Percentiles rank a stretch among this genome's conserved stretches.
Evolutionary conservation across 176 grass and related monocot genomes (phyloP).

Genomic region (Dendrocalamus sinicus): DNA sequence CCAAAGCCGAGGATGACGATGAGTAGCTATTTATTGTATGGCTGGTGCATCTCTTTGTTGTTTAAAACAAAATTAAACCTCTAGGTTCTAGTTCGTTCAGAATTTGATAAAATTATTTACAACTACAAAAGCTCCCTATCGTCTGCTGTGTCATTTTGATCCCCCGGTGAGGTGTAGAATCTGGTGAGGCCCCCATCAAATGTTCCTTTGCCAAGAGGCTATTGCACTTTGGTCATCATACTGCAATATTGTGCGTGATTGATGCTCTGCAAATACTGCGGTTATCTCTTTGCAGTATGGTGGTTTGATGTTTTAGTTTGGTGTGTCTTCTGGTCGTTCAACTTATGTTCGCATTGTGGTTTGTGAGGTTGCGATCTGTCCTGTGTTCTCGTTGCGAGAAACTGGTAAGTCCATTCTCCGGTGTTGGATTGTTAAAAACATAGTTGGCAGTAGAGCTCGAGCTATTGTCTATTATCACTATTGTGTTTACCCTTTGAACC

Average conservation of each 20-base stretch:
- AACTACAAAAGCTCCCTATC: neutral
- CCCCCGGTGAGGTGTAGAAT: neutral
- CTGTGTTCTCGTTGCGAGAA: too few relatives aligned
- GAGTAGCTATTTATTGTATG: conserved; percentile 27
- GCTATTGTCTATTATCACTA: too few relatives aligned
- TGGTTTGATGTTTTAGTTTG: neutral
- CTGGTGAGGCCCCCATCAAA: neutral
- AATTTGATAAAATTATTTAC: neutral
- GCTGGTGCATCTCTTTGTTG: neutral
- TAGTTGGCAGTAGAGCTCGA: neutral
- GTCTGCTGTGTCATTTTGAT: neutral
- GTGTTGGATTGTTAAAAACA: neutral
- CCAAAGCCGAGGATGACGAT: conserved; percentile 39
- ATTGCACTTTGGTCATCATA: neutral
- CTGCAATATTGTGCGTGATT: neutral
- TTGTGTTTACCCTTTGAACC: too few relatives aligned
- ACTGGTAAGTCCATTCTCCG: neutral
- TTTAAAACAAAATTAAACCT: conserved; percentile 26
- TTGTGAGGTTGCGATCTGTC: too few relatives aligned
- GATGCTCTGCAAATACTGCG: too few relatives aligned
- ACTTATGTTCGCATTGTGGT: neutral
- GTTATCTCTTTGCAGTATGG: too few relatives aligned
- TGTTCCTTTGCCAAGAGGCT: neutral
- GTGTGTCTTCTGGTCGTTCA: neutral
- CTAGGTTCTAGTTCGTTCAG: conserved; percentile 17